phyloP scores from a whole-genome alignment of 306 rosid species.

The Sesbania bispinosa region DNA sequence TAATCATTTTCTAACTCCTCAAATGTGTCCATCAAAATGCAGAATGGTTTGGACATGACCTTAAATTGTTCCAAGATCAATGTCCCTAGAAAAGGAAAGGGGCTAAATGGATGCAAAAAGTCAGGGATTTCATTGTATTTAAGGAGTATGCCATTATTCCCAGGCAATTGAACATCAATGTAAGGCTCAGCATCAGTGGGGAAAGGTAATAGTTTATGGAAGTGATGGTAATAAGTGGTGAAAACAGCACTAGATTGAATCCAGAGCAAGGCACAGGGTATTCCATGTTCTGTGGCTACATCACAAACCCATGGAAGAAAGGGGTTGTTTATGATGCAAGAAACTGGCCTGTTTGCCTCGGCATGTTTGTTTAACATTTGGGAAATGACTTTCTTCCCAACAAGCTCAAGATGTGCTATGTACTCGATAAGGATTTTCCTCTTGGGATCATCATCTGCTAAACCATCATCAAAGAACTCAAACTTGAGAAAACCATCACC shows the following conservation, averaged over 20 bases:
- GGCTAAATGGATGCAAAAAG: background rate
- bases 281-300: slow-evolving; percentile 25
- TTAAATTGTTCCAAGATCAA: background rate
- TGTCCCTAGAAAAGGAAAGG: background rate
- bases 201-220: slow-evolving; percentile 34
- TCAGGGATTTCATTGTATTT: background rate
- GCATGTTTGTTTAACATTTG: slow-evolving; percentile 28
- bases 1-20: too few species aligned
- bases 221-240: slow-evolving; percentile 34
- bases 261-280: slow-evolving; percentile 45
- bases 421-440: slow-evolving; percentile 1
- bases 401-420: slow-evolving; percentile 24
- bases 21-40: background rate
- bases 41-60: background rate
- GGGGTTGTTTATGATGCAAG: slow-evolving; percentile 47
- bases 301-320: slow-evolving; percentile 54
- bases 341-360: slow-evolving; percentile 28
- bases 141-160: background rate
- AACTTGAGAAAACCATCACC: slow-evolving; percentile 46
- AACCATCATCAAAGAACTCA: slow-evolving; percentile 47
- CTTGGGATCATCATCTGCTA: slow-evolving; percentile 22
- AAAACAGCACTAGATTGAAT: slow-evolving; percentile 47
- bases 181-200: slow-evolving; percentile 41
- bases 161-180: slow-evolving; percentile 37
- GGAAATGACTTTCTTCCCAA: slow-evolving; percentile 26